Evolutionary conservation across 257 asterid species (phyloP), one percentile per base, ranked within the genome.

Genomic region (Rehmannia glutinosa): DNA sequence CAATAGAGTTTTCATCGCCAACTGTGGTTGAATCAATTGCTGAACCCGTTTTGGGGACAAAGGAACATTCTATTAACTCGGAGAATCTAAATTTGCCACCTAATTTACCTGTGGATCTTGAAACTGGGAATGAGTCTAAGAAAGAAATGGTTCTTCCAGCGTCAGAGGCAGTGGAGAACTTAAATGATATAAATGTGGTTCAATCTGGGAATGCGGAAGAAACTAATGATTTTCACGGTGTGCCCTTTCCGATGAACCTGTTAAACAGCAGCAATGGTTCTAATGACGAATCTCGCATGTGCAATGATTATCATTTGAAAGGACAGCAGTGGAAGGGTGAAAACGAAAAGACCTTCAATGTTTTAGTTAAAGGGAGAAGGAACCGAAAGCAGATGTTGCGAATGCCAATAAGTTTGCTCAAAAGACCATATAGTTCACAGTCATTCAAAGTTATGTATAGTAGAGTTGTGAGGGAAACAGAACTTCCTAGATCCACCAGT

Each of bases 391-490:
- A 93, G 83, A 82, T 86, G 74, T 59, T 93, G 78, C 76, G 99
- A 75, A 88, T 93, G 95, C 99, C 99, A n/a, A 60, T 88, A 46
- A 93, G 96, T 85, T 77, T 90, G 81, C 95, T 93, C 50, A 88
- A 78, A 78, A 86, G 82, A 70, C 97, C 97, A 41, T 83, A 86
- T 67, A 85, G 83, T 76, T 88, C 99, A 42, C 96, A 86, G 77
- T 72, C 96, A 0, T 93, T 93, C 82, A 90, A 93, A 82, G 95
- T 84, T 77, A 82, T 90, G 69, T 82, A 82, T 72, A 86, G 95
- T 74, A 88, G 97, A 84, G 96, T 90, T 61, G 77, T 91, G 77
- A 80, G 86, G 78, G 96, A 88, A 69, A 82, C 92, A 17, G 97
- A 85, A 81, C 79, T 76, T 77, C 86, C 91, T 45, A 81, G 78